Evolutionary conservation across 306 rosid genomes (phyloP).

Genomic region (Alnus glutinosa): DNA sequence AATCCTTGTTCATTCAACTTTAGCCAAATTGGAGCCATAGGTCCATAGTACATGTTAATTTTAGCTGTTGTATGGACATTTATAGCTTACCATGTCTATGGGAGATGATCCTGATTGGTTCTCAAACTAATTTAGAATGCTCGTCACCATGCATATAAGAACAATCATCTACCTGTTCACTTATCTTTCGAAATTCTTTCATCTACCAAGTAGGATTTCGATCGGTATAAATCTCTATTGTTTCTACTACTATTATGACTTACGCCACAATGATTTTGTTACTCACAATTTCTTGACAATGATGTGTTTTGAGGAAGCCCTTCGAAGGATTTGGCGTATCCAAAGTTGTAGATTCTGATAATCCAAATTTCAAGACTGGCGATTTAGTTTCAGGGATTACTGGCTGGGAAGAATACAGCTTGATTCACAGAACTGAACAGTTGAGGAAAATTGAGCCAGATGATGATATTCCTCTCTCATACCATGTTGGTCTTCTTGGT

Average conservation of each 20-base stretch:
- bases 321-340: slow-evolving; percentile 56
- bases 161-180: background rate
- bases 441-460: slow-evolving; percentile 38
- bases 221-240: background rate
- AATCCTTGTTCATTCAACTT: background rate
- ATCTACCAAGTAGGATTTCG: background rate
- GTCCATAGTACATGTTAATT: too few relatives aligned
- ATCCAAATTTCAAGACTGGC: slow-evolving; percentile 49
- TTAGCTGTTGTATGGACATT: background rate
- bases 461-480: slow-evolving; percentile 44
- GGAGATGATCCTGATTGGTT: background rate
- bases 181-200: background rate
- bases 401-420: slow-evolving; percentile 57
- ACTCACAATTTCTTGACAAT: background rate
- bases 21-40: background rate
- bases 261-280: background rate
- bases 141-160: background rate
- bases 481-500: slow-evolving; percentile 63
- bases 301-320: slow-evolving; percentile 33
- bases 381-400: slow-evolving; percentile 42
- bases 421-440: slow-evolving; percentile 30
- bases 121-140: background rate
- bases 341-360: slow-evolving; percentile 43
- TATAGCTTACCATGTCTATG: too few relatives aligned
- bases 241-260: background rate